These are phyloP conservation scores for Microbotryum scabiosae DNA, from an alignment of 1,284 basidiomycete species.

Conservation along the genomic window DNA sequence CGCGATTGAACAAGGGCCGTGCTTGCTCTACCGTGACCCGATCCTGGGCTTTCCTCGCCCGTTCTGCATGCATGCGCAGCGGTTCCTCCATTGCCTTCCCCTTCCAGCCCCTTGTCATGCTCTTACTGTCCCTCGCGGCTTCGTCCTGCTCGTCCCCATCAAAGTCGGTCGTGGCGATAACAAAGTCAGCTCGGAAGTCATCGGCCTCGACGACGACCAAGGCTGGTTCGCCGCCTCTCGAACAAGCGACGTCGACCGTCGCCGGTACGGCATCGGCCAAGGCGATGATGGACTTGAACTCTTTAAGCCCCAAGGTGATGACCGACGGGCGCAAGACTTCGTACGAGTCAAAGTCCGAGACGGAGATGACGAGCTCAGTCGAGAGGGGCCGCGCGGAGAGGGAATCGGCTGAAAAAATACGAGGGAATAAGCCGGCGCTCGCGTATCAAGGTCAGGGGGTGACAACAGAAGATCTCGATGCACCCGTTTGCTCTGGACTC, in stretches of 20 bases:
- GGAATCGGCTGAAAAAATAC: not conserved
- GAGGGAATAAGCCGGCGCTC: not conserved
- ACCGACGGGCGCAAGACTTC: conserved; percentile 11
- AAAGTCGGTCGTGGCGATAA: conserved; percentile 28
- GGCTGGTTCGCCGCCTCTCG: conserved; percentile 21
- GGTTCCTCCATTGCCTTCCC: not conserved
- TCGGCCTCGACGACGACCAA: conserved; percentile 9
- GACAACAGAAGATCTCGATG: not conserved
- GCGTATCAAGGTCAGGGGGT: not conserved
- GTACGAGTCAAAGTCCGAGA: conserved; percentile 25
- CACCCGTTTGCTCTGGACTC: not conserved
- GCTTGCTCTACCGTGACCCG: not conserved
- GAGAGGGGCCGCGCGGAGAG: conserved; percentile 12
- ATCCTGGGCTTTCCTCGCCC: not conserved
- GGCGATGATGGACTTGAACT: conserved; percentile 29
- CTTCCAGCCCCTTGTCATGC: not conserved
- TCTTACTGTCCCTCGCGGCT: not conserved
- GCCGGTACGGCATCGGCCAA: conserved; percentile 14
- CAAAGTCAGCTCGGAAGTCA: conserved; percentile 17
- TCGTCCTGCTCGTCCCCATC: conserved; percentile 11
- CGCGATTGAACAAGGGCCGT: conserved; percentile 18
- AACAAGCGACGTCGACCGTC: conserved; percentile 14
- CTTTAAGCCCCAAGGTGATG: conserved; percentile 23
- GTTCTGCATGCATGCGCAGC: not conserved
- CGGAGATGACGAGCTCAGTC: conserved; percentile 22